Conservation (phyloP, 495 filamentous ascomycete species). For the Peziza echinospora region DNA sequence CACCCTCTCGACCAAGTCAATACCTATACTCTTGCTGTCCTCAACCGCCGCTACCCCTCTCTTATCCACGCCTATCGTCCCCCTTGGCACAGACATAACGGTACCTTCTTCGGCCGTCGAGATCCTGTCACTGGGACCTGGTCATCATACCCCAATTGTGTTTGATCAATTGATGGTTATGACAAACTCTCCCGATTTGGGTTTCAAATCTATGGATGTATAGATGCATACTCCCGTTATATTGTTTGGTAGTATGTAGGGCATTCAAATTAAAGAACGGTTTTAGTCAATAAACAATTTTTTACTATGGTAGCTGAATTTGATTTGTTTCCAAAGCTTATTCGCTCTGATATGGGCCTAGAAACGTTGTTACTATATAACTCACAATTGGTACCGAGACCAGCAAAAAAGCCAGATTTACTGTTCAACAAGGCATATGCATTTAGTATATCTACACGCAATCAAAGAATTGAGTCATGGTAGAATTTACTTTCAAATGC, state of each 20-base stretch:
- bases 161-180: no score
- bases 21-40: no score
- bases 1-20: no score
- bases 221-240: constrained; percentile 7
- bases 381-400: not conserved
- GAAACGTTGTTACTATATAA: constrained; percentile 1
- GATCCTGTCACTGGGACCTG: no score
- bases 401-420: not conserved
- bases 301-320: not conserved
- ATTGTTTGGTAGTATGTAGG: constrained; percentile 3
- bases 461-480: not conserved
- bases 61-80: no score
- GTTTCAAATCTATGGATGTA: constrained; percentile 8
- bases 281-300: constrained; percentile 4
- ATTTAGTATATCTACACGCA: not conserved
- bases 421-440: not conserved
- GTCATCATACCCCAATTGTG: no score
- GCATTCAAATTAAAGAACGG: not conserved
- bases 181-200: constrained; percentile 4
- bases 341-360: not conserved
- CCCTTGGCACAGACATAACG: no score
- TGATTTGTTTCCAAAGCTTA: not conserved
- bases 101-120: no score
- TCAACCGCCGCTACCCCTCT: no score
- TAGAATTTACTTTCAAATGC: no score